phyloP scores from a whole-genome alignment of 768 basidiomycete genomes.

The Dentipellis sp. region DNA sequence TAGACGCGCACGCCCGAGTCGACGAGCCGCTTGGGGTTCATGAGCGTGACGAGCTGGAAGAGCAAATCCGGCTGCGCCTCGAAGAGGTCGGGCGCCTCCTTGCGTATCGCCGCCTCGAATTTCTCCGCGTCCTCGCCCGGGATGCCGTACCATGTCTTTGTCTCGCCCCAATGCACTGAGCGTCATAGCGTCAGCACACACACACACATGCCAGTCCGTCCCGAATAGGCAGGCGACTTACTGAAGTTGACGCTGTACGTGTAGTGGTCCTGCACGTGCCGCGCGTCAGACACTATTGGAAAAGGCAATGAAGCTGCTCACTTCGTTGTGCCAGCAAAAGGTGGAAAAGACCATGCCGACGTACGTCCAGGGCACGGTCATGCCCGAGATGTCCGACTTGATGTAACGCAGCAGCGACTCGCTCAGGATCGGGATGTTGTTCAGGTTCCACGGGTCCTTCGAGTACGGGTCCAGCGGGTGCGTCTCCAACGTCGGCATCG shows the following conservation, averaged over 20 bases:
- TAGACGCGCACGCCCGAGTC: constrained; percentile 88
- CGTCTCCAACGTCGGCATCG: constrained; percentile 92
- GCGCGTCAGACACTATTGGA: constrained; percentile 2
- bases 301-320: constrained; percentile 20
- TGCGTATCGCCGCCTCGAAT: constrained; percentile 92
- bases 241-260: constrained; percentile 95
- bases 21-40: constrained; percentile 84
- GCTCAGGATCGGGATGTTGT: constrained; percentile 89
- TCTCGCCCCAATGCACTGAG: constrained; percentile 97
- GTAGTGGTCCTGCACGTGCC: constrained; percentile 73
- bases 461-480: constrained; percentile 84
- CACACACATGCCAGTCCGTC: neutral
- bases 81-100: constrained; percentile 95
- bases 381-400: constrained; percentile 97
- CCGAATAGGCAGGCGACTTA: constrained; percentile 29
- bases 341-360: constrained; percentile 99
- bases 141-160: constrained; percentile 99
- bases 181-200: constrained; percentile 6
- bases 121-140: constrained; percentile 93
- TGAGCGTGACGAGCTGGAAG: constrained; percentile 94
- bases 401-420: constrained; percentile 94
- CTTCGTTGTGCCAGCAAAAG: constrained; percentile 99
- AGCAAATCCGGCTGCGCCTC: constrained; percentile 95
- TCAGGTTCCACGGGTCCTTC: constrained; percentile 93
- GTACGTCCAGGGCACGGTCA: constrained; percentile 99